Evolutionary conservation across 2,329 filamentous ascomycete genomes (phyloP), one percentile per base, ranked within the genome.

Genomic region (Sporothrix sp.): DNA sequence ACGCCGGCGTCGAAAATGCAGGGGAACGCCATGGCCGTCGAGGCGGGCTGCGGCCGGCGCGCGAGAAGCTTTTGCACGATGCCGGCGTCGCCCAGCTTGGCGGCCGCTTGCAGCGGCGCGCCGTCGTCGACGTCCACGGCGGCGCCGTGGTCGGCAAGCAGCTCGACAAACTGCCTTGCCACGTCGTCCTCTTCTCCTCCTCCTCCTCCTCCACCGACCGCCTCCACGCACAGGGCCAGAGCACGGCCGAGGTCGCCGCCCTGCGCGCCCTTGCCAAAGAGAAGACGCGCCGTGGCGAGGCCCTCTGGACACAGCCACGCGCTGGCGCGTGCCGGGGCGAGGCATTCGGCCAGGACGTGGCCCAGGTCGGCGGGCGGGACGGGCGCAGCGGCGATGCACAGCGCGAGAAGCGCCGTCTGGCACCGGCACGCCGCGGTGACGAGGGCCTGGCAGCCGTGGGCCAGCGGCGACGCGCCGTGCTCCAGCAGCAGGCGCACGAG

Each of bases 11-110:
- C 71, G 44, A 84, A 76, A 2, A 84, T 71, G 30, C 68, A 71
- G 18, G 76, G 74, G 48, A 84, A 76, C 0, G 76, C 76, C 52
- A 70, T 63, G 0, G 72, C 72, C 1, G 83, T 62, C 0, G 76
- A 68, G 39, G 71, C 67, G 2, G 71, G 66, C 4, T 69, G 71
- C 0, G 79, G 76, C 8, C 70, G 68, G 48, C 72, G 68, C 4
- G 66, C 62, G 6, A 83, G 65, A 20, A 84, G 66, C 42, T 69
- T 65, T 43, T 63, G 65, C 2, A 78, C 72, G 55, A 82, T 69
- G 11, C 67, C 65, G 5, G 67, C 60, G 44, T 78, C 71, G 7
- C 72, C 76, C 38, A 68, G 71, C 1, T 71, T 71, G 1, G 79
- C 74, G 2, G 78, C 78, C 45, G 71, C 65, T 48, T 73, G 71